Evolutionary conservation across 2,329 filamentous ascomycete genomes (phyloP).

Genomic region (Curvularia hawaiiensis): DNA sequence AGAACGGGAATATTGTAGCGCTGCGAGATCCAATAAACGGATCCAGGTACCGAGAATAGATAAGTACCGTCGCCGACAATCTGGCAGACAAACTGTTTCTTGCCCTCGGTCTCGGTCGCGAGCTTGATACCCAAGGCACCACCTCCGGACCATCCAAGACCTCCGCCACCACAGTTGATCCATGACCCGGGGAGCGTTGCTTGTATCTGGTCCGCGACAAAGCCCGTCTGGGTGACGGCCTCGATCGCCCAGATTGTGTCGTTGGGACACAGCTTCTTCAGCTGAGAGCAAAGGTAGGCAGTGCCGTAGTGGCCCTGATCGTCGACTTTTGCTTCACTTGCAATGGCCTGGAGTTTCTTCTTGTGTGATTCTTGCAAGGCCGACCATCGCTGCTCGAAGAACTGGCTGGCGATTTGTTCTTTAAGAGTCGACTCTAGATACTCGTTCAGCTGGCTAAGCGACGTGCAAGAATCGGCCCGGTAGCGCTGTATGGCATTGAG

Average conservation of each 20-base stretch:
- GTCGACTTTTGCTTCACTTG: slow-evolving; percentile 62
- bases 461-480: slow-evolving; percentile 57
- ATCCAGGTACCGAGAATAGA: slow-evolving; percentile 68
- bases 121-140: slow-evolving; percentile 77
- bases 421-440: slow-evolving; percentile 57
- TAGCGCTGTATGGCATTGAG: slow-evolving; percentile 59
- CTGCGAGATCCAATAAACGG: slow-evolving; percentile 71
- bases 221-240: slow-evolving; percentile 72
- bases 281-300: slow-evolving; percentile 60
- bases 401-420: slow-evolving; percentile 47
- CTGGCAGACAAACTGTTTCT: slow-evolving; percentile 47
- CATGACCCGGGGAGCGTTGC: slow-evolving; percentile 71
- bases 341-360: slow-evolving; percentile 65
- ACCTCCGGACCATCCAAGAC: slow-evolving; percentile 81
- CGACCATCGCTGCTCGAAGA: slow-evolving; percentile 57
- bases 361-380: slow-evolving; percentile 63
- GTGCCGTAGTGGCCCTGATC: slow-evolving; percentile 67
- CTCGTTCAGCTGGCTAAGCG: slow-evolving; percentile 71
- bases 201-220: slow-evolving; percentile 74
- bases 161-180: slow-evolving; percentile 82
- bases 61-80: slow-evolving; percentile 72
- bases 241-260: slow-evolving; percentile 80
- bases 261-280: slow-evolving; percentile 62
- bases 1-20: slow-evolving; percentile 69
- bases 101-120: slow-evolving; percentile 60